Evolutionary conservation across 2,329 filamentous ascomycete species (phyloP).

Genomic region (Talaromyces verruculosus): DNA sequence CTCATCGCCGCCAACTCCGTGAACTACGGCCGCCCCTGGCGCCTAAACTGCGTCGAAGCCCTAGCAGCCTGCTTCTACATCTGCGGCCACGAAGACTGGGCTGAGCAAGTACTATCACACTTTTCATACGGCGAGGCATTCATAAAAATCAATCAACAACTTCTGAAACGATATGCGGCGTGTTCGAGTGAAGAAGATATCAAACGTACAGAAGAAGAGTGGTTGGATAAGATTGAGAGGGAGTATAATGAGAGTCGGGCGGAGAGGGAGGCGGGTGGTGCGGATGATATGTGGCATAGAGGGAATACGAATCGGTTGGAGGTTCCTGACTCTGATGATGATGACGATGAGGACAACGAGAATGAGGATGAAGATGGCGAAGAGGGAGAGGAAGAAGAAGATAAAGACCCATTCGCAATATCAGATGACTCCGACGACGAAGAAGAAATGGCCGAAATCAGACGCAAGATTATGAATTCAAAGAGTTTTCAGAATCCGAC

Average conservation of each 20-base stretch:
- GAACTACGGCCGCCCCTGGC: conserved; percentile 95
- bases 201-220: conserved; percentile 80
- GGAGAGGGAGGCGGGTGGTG: conserved; percentile 55
- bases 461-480: conserved; percentile 84
- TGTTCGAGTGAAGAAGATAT: conserved; percentile 78
- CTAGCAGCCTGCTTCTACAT: conserved; percentile 91
- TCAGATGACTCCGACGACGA: conserved; percentile 80
- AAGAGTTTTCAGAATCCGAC: conserved; percentile 73
- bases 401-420: conserved; percentile 69
- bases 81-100: conserved; percentile 89
- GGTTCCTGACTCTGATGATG: conserved; percentile 56
- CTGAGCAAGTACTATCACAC: conserved; percentile 73
- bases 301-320: conserved; percentile 78
- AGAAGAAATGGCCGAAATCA: conserved; percentile 88
- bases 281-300: conserved; percentile 79
- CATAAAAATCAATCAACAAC: conserved; percentile 79
- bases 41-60: conserved; percentile 93
- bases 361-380: conserved; percentile 47
- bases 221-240: conserved; percentile 84
- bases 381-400: conserved; percentile 47
- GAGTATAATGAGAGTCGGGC: conserved; percentile 82
- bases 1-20: conserved; percentile 94
- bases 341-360: conserved; percentile 40
- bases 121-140: conserved; percentile 90
- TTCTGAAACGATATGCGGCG: conserved; percentile 81